Conservation (phyloP, 23 red algal genomes). For the Gracilariopsis chorda region DNA sequence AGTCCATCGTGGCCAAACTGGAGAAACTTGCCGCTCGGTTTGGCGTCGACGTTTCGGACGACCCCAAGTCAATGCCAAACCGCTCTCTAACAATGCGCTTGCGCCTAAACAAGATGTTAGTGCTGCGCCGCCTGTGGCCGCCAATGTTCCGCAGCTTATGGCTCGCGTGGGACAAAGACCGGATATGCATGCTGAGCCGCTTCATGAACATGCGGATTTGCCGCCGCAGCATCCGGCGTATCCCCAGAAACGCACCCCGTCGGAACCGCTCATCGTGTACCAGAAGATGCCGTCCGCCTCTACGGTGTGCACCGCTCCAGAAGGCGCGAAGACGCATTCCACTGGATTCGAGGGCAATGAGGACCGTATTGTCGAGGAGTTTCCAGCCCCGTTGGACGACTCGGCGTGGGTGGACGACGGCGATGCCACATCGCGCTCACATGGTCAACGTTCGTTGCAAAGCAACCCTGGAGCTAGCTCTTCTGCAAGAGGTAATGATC, state of each 20-base stretch:
- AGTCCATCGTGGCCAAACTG: constrained; percentile 55
- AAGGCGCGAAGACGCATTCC: constrained; percentile 44
- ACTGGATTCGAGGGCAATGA: constrained; percentile 43
- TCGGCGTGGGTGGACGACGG: constrained; percentile 32
- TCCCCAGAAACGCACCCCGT: constrained; percentile 12
- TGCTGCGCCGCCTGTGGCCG: not conserved
- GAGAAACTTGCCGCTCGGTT: constrained; percentile 27
- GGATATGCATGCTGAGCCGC: constrained; percentile 49
- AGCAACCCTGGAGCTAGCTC: constrained; percentile 19
- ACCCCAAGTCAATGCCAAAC: not conserved
- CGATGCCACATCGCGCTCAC: constrained; percentile 19
- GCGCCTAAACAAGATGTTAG: too few relatives aligned
- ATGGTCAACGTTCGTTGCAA: not conserved
- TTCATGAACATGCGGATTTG: constrained; percentile 24
- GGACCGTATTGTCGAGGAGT: constrained; percentile 39
- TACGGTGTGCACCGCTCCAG: constrained; percentile 40
- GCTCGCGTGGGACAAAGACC: not conserved
- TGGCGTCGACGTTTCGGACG: not conserved
- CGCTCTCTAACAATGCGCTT: not conserved
- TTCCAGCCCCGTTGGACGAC: constrained; percentile 36
- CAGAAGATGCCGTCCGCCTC: constrained; percentile 71
- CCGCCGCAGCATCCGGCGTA: not conserved
- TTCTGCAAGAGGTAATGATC: constrained; percentile 10
- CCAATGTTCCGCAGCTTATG: not conserved
- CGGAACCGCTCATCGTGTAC: constrained; percentile 16